phyloP scores from a whole-genome alignment of 129 eudicot genomes.

The Mikania micrantha region DNA sequence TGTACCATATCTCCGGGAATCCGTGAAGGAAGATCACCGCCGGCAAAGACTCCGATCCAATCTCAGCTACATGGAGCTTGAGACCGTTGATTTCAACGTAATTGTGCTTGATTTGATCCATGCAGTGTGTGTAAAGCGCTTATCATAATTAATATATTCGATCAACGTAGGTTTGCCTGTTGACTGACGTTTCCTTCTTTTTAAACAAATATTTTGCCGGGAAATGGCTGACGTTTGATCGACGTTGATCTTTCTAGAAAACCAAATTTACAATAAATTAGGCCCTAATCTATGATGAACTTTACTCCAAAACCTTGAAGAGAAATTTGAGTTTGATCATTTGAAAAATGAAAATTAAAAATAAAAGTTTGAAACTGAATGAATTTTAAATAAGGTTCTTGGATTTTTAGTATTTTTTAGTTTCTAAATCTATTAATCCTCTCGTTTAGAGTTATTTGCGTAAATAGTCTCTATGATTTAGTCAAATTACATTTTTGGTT shows the following conservation, averaged over 20 bases:
- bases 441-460: too few species aligned
- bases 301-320: too few species aligned
- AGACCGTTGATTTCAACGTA: slow-evolving; percentile 11
- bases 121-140: background rate
- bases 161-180: background rate
- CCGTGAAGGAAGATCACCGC: slow-evolving; percentile 23
- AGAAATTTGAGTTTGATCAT: too few species aligned
- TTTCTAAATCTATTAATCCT: too few species aligned
- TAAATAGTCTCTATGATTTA: too few species aligned
- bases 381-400: too few species aligned
- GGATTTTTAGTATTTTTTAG: too few species aligned
- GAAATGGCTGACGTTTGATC: background rate
- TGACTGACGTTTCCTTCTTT: background rate
- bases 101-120: slow-evolving; percentile 19
- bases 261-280: too few species aligned
- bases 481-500: too few species aligned
- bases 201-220: background rate
- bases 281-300: too few species aligned
- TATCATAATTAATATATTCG: background rate
- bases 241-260: background rate
- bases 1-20: slow-evolving; percentile 25
- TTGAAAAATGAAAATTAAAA: too few species aligned
- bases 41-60: slow-evolving; percentile 6
- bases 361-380: too few species aligned
- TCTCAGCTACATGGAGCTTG: slow-evolving; percentile 26